A percentile compares a stretch with the other conserved stretches of the same genome.
These are phyloP conservation scores for Neofusicoccum sp. DNA, from an alignment of 2,329 filamentous ascomycete species.

Conservation along the genomic window DNA sequence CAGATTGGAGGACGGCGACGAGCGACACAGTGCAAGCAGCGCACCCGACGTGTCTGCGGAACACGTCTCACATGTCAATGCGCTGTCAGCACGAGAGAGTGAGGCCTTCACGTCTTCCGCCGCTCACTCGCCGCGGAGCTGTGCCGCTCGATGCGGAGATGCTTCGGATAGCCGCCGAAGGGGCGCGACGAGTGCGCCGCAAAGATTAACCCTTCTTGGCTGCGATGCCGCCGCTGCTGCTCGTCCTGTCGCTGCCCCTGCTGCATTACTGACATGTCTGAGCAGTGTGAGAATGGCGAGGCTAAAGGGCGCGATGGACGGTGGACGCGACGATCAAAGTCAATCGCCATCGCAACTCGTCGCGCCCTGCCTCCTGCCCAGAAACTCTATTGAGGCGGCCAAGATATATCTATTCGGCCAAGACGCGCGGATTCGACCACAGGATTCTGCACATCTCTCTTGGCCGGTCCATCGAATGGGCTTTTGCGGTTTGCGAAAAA, in stretches of 20 bases:
- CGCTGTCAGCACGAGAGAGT: background rate
- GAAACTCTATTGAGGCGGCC: conserved; percentile 6
- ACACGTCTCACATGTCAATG: background rate
- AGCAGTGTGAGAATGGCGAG: no score
- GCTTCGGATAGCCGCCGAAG: conserved; percentile 11
- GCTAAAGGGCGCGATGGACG: background rate
- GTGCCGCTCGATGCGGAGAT: conserved; percentile 4
- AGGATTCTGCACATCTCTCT: conserved; percentile 1
- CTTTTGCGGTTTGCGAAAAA: background rate
- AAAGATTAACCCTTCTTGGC: conserved; percentile 2
- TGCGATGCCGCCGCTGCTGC: background rate
- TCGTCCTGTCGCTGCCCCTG: background rate
- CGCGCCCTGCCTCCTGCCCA: conserved; percentile 9
- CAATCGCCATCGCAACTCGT: background rate
- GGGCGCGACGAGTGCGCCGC: background rate
- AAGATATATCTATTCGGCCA: conserved; percentile 6
- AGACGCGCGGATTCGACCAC: background rate
- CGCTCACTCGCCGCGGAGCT: background rate
- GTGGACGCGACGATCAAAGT: background rate
- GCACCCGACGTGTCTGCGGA: background rate
- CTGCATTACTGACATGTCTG: background rate
- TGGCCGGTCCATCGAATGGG: background rate
- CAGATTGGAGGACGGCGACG: conserved; percentile 11
- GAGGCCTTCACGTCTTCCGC: no score
- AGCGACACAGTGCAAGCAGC: conserved; percentile 7